phyloP scores from a whole-genome alignment of 257 asterid species.

The Prunella vulgaris region DNA sequence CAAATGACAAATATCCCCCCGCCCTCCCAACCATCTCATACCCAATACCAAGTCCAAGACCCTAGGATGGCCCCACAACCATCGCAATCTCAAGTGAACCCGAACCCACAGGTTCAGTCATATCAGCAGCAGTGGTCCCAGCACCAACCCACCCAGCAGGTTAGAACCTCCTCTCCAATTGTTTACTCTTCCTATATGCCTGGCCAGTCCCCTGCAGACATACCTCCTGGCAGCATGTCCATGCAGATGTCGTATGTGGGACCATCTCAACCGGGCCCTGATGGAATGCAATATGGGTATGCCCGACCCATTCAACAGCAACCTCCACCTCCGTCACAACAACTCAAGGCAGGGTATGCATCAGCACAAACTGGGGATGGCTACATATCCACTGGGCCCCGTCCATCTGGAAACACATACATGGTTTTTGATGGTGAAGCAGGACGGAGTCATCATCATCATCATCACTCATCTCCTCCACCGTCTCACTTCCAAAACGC shows the following conservation, averaged over 20 bases:
- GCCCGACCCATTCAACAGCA: conserved; percentile 63
- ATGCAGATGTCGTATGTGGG: conserved; percentile 59
- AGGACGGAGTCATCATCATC: conserved; percentile 50
- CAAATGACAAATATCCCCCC: conserved; percentile 38
- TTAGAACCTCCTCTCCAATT: conserved; percentile 55
- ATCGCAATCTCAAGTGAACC: conserved; percentile 56
- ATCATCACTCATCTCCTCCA: conserved; percentile 26
- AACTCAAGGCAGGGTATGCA: conserved; percentile 49
- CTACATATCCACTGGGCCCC: conserved; percentile 51
- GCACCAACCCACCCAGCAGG: conserved; percentile 47
- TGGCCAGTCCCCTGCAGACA: conserved; percentile 51
- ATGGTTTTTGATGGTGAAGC: conserved; percentile 68
- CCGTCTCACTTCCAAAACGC: conserved; percentile 58
- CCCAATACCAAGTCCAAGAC: conserved; percentile 68
- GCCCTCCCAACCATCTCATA: conserved; percentile 48
- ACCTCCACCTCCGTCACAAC: conserved; percentile 49
- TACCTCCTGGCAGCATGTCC: conserved; percentile 56
- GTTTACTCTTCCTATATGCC: conserved; percentile 59
- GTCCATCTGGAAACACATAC: conserved; percentile 58
- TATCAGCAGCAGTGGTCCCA: conserved; percentile 85
- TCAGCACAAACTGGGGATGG: conserved; percentile 52
- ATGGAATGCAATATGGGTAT: conserved; percentile 53
- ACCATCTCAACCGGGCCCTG: conserved; percentile 52
- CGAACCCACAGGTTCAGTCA: conserved; percentile 49
- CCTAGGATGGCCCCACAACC: conserved; percentile 55